Conservation (phyloP, 1,284 basidiomycete species). For the Veloporphyrellus conicus region DNA sequence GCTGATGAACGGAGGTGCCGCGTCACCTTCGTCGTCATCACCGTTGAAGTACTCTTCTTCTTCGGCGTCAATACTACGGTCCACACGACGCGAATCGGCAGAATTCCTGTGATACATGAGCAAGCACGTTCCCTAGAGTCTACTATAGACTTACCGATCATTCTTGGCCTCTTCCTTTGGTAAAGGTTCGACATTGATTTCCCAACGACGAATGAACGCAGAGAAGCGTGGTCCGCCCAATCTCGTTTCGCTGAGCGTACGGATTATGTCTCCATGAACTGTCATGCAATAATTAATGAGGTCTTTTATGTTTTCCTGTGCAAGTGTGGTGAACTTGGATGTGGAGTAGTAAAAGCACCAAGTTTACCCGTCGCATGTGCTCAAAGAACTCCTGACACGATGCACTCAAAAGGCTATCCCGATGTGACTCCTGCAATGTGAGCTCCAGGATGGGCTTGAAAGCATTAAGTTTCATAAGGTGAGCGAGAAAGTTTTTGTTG, state of each 20-base stretch:
- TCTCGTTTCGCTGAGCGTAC: conserved; percentile 57
- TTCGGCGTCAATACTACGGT: conserved; percentile 57
- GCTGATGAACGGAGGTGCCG: conserved; percentile 34
- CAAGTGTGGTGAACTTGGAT: conserved; percentile 5
- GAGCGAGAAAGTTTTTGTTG: conserved; percentile 82
- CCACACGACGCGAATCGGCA: conserved; percentile 42
- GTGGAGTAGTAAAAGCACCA: conserved; percentile 11
- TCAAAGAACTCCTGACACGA: conserved; percentile 97
- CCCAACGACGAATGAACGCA: conserved; percentile 75
- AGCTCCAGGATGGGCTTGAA: conserved; percentile 81
- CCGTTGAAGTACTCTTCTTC: conserved; percentile 93
- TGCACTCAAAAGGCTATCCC: conserved; percentile 91
- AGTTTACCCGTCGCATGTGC: conserved; percentile 72
- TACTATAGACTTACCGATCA: conserved; percentile 21
- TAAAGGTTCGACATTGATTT: conserved; percentile 86
- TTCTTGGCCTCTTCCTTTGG: conserved; percentile 51
- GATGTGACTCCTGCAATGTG: conserved; percentile 72
- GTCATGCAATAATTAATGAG: conserved; percentile 84
- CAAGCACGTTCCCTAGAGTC: not conserved
- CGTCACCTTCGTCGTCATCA: conserved; percentile 53
- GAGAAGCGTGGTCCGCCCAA: conserved; percentile 69
- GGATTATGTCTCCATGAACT: conserved; percentile 64
- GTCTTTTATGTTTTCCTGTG: conserved; percentile 82
- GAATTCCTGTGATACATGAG: conserved; percentile 33
- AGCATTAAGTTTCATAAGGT: conserved; percentile 83